phyloP scores from a whole-genome alignment of 2,329 filamentous ascomycete species.

The Phaeosphaeriaceae sp. region DNA sequence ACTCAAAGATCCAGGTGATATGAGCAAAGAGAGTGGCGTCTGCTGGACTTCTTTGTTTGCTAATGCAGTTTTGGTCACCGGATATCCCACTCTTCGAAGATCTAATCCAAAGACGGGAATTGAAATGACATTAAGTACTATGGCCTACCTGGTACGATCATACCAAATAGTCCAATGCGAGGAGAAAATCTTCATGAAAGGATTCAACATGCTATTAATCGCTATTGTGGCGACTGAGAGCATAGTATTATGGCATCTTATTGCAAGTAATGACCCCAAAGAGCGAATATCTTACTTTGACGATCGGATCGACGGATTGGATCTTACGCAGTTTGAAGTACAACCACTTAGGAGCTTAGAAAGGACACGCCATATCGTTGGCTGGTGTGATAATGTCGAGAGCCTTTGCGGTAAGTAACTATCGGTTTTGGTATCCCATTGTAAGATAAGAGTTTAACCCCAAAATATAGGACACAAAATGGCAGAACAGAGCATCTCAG shows the following conservation, averaged over 20 bases:
- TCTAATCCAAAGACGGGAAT: neutral
- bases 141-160: neutral
- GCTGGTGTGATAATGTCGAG: neutral
- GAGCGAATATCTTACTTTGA: constrained; percentile 5
- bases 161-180: constrained; percentile 1
- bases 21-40: neutral
- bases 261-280: neutral
- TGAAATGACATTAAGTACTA: constrained; percentile 1
- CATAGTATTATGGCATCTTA: neutral
- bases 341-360: constrained; percentile 2
- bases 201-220: neutral
- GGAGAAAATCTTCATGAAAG: constrained; percentile 2
- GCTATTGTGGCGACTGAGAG: neutral
- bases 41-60: neutral
- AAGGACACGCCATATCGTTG: neutral
- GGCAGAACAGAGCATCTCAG: neutral
- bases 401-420: neutral
- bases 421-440: too few relatives aligned
- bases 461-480: neutral
- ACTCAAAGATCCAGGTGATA: too few relatives aligned
- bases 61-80: neutral
- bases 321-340: neutral
- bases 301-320: neutral
- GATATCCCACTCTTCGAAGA: constrained; percentile 4
- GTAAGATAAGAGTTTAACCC: neutral